Evolutionary conservation across 2,329 filamentous ascomycete genomes (phyloP).

Genomic region (Niveomyces coronatus): DNA sequence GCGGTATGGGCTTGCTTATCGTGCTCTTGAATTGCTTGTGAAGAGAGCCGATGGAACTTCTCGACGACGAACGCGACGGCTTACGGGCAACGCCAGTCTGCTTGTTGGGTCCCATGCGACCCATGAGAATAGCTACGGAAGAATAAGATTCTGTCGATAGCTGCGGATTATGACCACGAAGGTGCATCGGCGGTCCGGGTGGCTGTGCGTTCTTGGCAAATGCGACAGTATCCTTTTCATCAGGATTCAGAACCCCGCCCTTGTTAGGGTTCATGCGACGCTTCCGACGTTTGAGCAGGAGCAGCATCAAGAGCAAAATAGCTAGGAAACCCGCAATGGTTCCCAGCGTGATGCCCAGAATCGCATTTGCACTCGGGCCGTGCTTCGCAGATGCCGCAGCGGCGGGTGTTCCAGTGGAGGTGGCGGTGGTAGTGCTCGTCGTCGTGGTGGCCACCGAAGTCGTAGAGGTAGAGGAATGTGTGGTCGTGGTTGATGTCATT

Average conservation of each 20-base stretch:
- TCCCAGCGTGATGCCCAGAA: constrained; percentile 74
- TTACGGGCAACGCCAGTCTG: constrained; percentile 34
- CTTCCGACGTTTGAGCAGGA: constrained; percentile 49
- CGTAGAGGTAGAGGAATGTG: constrained; percentile 15
- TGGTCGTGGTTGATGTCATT: constrained; percentile 16
- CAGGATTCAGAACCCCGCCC: constrained; percentile 32
- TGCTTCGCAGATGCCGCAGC: constrained; percentile 21
- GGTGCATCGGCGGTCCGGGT: constrained; percentile 24
- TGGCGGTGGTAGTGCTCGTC: background rate
- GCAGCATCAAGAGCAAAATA: constrained; percentile 60
- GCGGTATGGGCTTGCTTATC: constrained; percentile 51
- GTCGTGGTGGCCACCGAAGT: constrained; percentile 17
- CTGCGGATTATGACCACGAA: constrained; percentile 42
- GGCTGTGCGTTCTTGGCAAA: constrained; percentile 34
- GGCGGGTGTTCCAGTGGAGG: constrained; percentile 16
- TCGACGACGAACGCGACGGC: constrained; percentile 42
- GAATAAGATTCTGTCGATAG: constrained; percentile 49
- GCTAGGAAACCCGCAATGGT: constrained; percentile 65
- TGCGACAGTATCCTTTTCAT: constrained; percentile 48
- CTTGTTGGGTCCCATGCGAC: constrained; percentile 43
- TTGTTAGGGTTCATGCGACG: constrained; percentile 30
- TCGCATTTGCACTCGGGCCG: constrained; percentile 36
- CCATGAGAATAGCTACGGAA: constrained; percentile 57
- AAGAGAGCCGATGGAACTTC: constrained; percentile 41
- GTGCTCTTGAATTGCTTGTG: constrained; percentile 53